phyloP scores from a whole-genome alignment of 208 protist species.

The Leishmania guyanensis region DNA sequence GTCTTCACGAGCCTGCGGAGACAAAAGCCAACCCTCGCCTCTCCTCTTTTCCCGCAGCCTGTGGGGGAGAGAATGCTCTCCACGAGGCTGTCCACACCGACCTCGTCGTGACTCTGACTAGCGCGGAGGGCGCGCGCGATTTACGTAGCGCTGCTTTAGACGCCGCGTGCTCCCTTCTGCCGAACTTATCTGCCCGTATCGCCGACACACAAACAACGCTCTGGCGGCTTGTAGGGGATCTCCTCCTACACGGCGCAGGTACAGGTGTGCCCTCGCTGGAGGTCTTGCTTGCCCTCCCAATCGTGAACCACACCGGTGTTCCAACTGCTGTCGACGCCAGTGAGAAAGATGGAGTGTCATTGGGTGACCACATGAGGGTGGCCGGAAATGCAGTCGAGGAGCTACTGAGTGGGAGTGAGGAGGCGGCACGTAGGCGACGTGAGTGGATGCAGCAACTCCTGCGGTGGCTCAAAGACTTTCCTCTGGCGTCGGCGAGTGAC shows the following conservation, averaged over 20 bases:
- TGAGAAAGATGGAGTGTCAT: background rate
- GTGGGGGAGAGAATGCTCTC: background rate
- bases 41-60: background rate
- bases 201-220: background rate
- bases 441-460: slow-evolving; percentile 3
- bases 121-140: background rate
- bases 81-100: background rate
- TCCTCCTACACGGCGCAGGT: slow-evolving; percentile 2
- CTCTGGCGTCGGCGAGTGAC: background rate
- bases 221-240: background rate
- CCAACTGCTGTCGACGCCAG: background rate
- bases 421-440: background rate
- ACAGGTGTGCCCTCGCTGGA: background rate
- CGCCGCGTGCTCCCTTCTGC: background rate
- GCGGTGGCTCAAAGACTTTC: slow-evolving; percentile 3
- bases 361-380: background rate
- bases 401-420: background rate
- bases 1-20: background rate
- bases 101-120: background rate
- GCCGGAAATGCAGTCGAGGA: background rate
- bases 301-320: background rate
- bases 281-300: background rate
- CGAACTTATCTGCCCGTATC: background rate
- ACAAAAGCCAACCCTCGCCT: background rate
- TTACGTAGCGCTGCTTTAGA: background rate